A percentile compares a stretch with the other conserved stretches of the same genome.
phyloP scores from a whole-genome alignment of 164 flowering plant species.

The Akebia trifoliata region DNA sequence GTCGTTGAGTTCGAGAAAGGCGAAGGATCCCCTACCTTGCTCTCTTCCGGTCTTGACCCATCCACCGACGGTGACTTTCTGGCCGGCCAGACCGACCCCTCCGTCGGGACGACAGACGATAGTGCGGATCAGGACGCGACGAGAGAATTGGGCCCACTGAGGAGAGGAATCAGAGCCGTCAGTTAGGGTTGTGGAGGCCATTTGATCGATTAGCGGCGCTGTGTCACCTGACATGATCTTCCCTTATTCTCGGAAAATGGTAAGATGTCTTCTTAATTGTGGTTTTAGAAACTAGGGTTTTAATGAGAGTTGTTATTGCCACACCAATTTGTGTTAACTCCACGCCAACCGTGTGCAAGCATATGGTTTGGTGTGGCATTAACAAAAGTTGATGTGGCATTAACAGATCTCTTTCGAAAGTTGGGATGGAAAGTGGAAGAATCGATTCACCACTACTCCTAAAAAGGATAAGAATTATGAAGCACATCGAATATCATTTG shows the following conservation, averaged over 20 bases:
- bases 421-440: too few relatives aligned
- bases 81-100: constrained; percentile 63
- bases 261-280: too few relatives aligned
- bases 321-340: too few relatives aligned
- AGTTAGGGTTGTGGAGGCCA: constrained; percentile 21
- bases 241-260: not conserved
- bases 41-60: constrained; percentile 95
- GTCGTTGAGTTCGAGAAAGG: constrained; percentile 81
- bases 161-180: constrained; percentile 11
- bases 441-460: too few relatives aligned
- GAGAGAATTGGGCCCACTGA: constrained; percentile 50
- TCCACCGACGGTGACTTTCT: constrained; percentile 57
- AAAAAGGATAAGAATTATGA: too few relatives aligned
- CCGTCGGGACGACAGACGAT: constrained; percentile 65
- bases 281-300: too few relatives aligned
- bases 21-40: constrained; percentile 76
- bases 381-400: too few relatives aligned
- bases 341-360: too few relatives aligned
- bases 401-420: too few relatives aligned
- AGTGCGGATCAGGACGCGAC: constrained; percentile 53
- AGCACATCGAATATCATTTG: too few relatives aligned
- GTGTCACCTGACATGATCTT: constrained; percentile 26
- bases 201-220: constrained; percentile 25
- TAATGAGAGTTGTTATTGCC: too few relatives aligned
- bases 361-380: too few relatives aligned